Evolutionary conservation across 495 filamentous ascomycete genomes (phyloP).

Genomic region (Penicillium diatomitis): DNA sequence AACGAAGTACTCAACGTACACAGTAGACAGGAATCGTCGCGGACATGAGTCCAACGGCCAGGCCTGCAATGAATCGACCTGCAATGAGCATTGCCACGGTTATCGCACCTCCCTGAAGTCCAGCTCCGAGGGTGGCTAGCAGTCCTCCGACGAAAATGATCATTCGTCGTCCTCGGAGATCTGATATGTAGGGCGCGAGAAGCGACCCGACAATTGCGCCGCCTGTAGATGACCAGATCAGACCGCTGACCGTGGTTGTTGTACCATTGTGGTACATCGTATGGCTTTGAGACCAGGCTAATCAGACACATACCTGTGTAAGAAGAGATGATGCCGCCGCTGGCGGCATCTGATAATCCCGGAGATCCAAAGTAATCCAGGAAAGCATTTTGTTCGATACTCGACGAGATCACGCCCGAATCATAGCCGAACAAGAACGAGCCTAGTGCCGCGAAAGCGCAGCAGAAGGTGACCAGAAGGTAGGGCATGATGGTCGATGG

Average conservation of each 20-base stretch:
- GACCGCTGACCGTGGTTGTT: no score
- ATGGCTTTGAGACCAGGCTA: no score
- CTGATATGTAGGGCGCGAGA: conserved; percentile 35
- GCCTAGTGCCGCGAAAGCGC: conserved; percentile 50
- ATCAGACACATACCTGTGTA: conserved; percentile 28
- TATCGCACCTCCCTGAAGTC: conserved; percentile 40
- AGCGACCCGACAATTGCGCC: conserved; percentile 44
- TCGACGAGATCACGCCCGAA: conserved; percentile 44
- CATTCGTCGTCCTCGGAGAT: conserved; percentile 35
- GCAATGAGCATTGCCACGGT: conserved; percentile 45
- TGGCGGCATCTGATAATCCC: conserved; percentile 28
- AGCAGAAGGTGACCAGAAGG: conserved; percentile 32
- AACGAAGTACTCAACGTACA: conserved; percentile 9
- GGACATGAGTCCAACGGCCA: conserved; percentile 43
- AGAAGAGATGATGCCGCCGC: conserved; percentile 43
- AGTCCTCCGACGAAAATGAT: conserved; percentile 41
- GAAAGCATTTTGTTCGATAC: conserved; percentile 37
- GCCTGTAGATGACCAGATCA: conserved; percentile 3
- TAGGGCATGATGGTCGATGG: conserved; percentile 17
- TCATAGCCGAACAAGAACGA: conserved; percentile 50
- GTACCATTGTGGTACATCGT: no score
- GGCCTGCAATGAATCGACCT: conserved; percentile 42
- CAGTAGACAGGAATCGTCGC: conserved; percentile 43
- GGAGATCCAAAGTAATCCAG: conserved; percentile 27
- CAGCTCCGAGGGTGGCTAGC: conserved; percentile 37